A percentile compares a stretch with the other conserved stretches of the same genome.
These are phyloP conservation scores for Penicillium expansum DNA, from an alignment of 2,329 filamentous ascomycete genomes.

Conservation along the genomic window DNA sequence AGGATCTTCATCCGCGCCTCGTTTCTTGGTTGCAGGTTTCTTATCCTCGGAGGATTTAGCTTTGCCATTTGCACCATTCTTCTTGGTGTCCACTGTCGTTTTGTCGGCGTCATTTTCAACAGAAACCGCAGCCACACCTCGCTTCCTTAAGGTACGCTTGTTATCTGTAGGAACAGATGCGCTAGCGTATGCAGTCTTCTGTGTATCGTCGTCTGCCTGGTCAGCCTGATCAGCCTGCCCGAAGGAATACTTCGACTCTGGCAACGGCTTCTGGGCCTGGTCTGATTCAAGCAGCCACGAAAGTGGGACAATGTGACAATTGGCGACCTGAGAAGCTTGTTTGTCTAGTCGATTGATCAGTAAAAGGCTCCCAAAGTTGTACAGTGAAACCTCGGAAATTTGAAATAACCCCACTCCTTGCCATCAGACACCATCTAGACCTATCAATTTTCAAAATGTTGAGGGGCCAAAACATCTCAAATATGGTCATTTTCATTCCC, in stretches of 20 bases:
- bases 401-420: background rate
- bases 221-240: slow-evolving; percentile 7
- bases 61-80: slow-evolving; percentile 23
- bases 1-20: slow-evolving; percentile 1
- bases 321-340: slow-evolving; percentile 48
- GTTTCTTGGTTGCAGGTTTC: slow-evolving; percentile 18
- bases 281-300: slow-evolving; percentile 63
- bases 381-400: background rate
- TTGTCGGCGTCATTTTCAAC: background rate
- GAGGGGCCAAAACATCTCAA: background rate
- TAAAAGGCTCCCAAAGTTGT: background rate
- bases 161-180: background rate
- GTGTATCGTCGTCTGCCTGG: slow-evolving; percentile 18
- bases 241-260: slow-evolving; percentile 41
- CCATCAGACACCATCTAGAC: background rate
- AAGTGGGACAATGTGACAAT: slow-evolving; percentile 56
- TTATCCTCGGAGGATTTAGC: background rate
- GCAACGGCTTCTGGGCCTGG: slow-evolving; percentile 40
- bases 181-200: slow-evolving; percentile 16
- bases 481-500: background rate
- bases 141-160: background rate
- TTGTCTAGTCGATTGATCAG: slow-evolving; percentile 52
- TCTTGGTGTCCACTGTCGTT: background rate
- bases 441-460: background rate
- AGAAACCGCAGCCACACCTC: background rate